Evolutionary conservation across 1,284 basidiomycete species (phyloP).

Genomic region (Sporisorium iseilematis-ciliati): DNA sequence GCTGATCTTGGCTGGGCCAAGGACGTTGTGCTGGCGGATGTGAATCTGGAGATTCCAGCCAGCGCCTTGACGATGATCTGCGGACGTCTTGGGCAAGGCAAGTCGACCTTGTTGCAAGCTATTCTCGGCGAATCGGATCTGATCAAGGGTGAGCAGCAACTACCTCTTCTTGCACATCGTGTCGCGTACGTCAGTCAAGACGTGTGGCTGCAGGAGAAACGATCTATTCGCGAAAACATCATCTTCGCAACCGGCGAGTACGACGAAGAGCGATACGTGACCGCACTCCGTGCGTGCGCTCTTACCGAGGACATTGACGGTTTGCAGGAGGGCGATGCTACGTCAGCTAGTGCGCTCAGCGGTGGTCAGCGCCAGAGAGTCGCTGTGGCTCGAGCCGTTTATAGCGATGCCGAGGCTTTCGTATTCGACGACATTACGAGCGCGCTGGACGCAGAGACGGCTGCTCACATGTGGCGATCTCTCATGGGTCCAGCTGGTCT

Average conservation of each 20-base stretch:
- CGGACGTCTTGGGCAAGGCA: conserved; percentile 63
- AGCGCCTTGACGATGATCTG: conserved; percentile 58
- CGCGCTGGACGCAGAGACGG: conserved; percentile 76
- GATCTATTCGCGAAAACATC: conserved; percentile 63
- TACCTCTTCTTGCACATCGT: conserved; percentile 28
- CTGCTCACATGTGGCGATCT: conserved; percentile 72
- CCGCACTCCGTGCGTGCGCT: conserved; percentile 57
- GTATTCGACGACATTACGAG: conserved; percentile 67
- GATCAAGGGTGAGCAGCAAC: conserved; percentile 36
- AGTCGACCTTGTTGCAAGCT: conserved; percentile 61
- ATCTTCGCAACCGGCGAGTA: conserved; percentile 57
- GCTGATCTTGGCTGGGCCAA: conserved; percentile 45
- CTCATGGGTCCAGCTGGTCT: conserved; percentile 48
- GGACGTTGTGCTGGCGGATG: conserved; percentile 24
- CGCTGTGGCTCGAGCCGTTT: conserved; percentile 64
- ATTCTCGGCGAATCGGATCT: conserved; percentile 62
- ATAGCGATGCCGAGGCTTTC: conserved; percentile 58
- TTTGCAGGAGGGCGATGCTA: conserved; percentile 61
- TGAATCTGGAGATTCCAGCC: conserved; percentile 47
- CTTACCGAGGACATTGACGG: conserved; percentile 55
- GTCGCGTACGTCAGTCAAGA: conserved; percentile 63
- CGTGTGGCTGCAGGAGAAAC: conserved; percentile 59
- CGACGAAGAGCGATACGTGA: conserved; percentile 52
- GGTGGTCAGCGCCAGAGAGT: conserved; percentile 66
- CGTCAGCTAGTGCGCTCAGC: conserved; percentile 58